These are phyloP conservation scores for Ceratocystis lukuohia DNA, from an alignment of 2,329 filamentous ascomycete species.

Conservation along the genomic window DNA sequence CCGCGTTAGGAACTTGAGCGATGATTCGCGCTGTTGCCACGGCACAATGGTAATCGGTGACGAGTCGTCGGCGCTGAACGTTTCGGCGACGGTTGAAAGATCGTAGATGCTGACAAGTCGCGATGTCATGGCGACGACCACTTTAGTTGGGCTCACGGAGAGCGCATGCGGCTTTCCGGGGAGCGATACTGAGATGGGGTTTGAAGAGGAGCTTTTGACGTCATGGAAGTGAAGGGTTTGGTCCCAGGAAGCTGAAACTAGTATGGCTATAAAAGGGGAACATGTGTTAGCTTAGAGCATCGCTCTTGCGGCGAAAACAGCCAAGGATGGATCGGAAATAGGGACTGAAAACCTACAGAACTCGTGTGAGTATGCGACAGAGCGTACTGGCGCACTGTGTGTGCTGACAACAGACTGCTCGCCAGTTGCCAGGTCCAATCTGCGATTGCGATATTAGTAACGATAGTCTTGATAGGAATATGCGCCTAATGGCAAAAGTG, in stretches of 20 bases:
- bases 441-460: slow-evolving; percentile 21
- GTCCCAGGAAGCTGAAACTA: slow-evolving; percentile 91
- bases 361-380: slow-evolving; percentile 65
- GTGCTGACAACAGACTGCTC: slow-evolving; percentile 63
- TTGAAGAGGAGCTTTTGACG: slow-evolving; percentile 33
- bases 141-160: slow-evolving; percentile 60
- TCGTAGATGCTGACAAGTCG: slow-evolving; percentile 94
- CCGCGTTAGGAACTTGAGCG: slow-evolving; percentile 88
- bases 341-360: slow-evolving; percentile 40
- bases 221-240: slow-evolving; percentile 76
- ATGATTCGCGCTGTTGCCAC: slow-evolving; percentile 89
- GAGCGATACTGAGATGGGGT: slow-evolving; percentile 53
- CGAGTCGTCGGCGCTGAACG: slow-evolving; percentile 38
- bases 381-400: slow-evolving; percentile 67
- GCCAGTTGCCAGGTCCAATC: slow-evolving; percentile 56
- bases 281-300: background rate
- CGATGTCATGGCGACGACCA: slow-evolving; percentile 91
- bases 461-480: slow-evolving; percentile 11
- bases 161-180: slow-evolving; percentile 84
- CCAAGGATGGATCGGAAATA: background rate
- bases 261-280: slow-evolving; percentile 39
- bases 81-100: slow-evolving; percentile 49
- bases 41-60: slow-evolving; percentile 46
- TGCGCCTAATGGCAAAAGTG: background rate
- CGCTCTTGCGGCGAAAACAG: background rate